These are phyloP conservation scores for Penicillium psychrosexuale DNA, from an alignment of 2,329 filamentous ascomycete genomes.

Conservation along the genomic window DNA sequence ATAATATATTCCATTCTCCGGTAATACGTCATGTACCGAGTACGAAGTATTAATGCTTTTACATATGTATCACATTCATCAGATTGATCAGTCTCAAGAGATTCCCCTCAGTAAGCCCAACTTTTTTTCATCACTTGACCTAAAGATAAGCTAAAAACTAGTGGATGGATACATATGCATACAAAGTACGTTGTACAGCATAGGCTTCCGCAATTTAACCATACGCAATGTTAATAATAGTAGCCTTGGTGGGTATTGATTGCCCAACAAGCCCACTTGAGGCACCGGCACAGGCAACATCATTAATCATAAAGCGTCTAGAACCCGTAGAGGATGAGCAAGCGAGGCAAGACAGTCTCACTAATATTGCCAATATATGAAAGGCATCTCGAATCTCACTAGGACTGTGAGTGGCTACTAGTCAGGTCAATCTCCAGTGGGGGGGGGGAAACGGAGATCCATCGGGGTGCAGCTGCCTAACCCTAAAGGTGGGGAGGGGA, in stretches of 20 bases:
- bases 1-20: background rate
- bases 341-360: slow-evolving; percentile 14
- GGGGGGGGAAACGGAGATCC: slow-evolving; percentile 11
- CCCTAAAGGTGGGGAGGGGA: slow-evolving; percentile 12
- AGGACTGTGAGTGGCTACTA: slow-evolving; percentile 14
- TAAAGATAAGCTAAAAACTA: background rate
- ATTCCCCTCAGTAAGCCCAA: background rate
- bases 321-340: slow-evolving; percentile 12
- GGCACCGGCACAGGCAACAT: slow-evolving; percentile 21
- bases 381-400: background rate
- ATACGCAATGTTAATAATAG: slow-evolving; percentile 10
- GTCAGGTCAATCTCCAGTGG: slow-evolving; percentile 18
- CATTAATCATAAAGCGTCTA: background rate
- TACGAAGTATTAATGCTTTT: background rate
- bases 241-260: background rate
- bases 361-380: slow-evolving; percentile 3
- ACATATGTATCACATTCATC: background rate
- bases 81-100: background rate
- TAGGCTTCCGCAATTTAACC: slow-evolving; percentile 8
- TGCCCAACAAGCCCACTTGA: slow-evolving; percentile 1
- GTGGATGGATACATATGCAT: background rate
- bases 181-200: background rate
- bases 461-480: slow-evolving; percentile 6
- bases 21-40: background rate
- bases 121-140: background rate